Percentiles rank a stretch among this genome's conserved stretches.
Conservation (phyloP, 768 basidiomycete genomes). For the Lactarius trivialis region DNA sequence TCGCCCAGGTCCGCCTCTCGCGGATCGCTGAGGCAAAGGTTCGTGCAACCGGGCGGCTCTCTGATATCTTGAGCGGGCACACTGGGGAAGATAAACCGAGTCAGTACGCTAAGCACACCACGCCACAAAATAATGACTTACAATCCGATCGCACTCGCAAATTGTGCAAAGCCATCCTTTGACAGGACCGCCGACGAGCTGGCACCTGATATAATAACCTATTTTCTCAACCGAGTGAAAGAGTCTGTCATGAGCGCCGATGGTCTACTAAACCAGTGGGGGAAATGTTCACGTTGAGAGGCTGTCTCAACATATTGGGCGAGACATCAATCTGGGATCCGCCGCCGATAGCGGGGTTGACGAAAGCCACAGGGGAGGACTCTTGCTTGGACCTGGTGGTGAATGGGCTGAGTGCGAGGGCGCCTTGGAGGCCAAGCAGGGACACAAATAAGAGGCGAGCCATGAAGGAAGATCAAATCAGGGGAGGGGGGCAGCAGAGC, state of each 20-base stretch:
- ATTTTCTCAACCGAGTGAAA: not conserved
- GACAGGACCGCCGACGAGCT: constrained; percentile 16
- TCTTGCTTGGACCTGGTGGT: not conserved
- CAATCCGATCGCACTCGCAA: constrained; percentile 18
- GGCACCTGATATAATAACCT: constrained; percentile 21
- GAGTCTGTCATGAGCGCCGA: not conserved
- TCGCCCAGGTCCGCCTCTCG: constrained; percentile 44
- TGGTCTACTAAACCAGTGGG: not conserved
- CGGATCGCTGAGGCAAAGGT: no score
- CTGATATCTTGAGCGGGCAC: no score
- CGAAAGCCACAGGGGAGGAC: not conserved
- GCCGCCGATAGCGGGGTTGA: not conserved
- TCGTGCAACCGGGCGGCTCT: no score
- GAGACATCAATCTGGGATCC: constrained; percentile 3
- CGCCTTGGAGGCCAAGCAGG: constrained; percentile 8
- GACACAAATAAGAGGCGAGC: constrained; percentile 2
- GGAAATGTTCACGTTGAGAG: constrained; percentile 18
- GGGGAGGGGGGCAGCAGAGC: not conserved
- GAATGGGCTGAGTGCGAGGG: not conserved
- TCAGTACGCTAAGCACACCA: not conserved
- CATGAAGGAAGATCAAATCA: not conserved
- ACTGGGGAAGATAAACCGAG: not conserved
- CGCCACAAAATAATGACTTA: not conserved
- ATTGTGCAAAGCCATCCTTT: constrained; percentile 17
- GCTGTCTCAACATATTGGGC: constrained; percentile 8